Percentiles rank a stretch among this genome's conserved stretches.
Conservation (phyloP, 1,139 yeast species). For the Suhomyces guaymorum region DNA sequence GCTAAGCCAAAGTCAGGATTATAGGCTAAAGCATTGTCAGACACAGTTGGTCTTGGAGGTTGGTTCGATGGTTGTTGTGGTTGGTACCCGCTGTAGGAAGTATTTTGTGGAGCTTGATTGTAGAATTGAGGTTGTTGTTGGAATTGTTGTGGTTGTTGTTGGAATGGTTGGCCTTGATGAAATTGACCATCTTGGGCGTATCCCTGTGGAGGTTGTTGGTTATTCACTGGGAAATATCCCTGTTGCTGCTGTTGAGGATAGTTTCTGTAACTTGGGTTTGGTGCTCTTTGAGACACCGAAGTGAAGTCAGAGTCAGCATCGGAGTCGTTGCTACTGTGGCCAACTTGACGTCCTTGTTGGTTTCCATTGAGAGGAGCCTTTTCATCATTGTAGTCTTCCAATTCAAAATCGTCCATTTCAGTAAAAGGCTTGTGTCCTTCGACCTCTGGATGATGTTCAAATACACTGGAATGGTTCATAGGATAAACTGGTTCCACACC, state of each 20-base stretch:
- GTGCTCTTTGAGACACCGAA: conserved; percentile 75
- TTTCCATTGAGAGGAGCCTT: conserved; percentile 9
- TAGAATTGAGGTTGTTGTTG: conserved; percentile 20
- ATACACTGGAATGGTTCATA: conserved; percentile 29
- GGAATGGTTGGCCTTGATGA: conserved; percentile 11
- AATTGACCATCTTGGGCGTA: conserved; percentile 9
- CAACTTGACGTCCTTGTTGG: conserved; percentile 1
- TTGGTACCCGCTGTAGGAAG: conserved; percentile 8
- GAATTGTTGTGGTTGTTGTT: conserved; percentile 16
- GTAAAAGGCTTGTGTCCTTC: conserved; percentile 53
- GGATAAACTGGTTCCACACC: conserved; percentile 12
- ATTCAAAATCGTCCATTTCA: conserved; percentile 36
- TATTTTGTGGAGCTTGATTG: conserved; percentile 3
- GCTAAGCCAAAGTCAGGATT: conserved; percentile 50
- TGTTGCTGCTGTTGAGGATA: no score
- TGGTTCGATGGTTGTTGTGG: conserved; percentile 10
- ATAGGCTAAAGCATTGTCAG: conserved; percentile 49
- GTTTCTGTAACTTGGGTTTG: conserved; percentile 55
- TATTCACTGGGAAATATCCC: conserved; percentile 18
- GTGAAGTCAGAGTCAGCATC: conserved; percentile 64
- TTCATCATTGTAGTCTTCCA: conserved; percentile 18
- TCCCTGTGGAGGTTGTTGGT: conserved; percentile 8
- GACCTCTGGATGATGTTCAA: conserved; percentile 49
- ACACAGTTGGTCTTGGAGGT: conserved; percentile 31
- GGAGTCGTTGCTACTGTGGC: conserved; percentile 22